Conservation (phyloP, 345 rosid genomes). For the Eucalyptus brandiana region DNA sequence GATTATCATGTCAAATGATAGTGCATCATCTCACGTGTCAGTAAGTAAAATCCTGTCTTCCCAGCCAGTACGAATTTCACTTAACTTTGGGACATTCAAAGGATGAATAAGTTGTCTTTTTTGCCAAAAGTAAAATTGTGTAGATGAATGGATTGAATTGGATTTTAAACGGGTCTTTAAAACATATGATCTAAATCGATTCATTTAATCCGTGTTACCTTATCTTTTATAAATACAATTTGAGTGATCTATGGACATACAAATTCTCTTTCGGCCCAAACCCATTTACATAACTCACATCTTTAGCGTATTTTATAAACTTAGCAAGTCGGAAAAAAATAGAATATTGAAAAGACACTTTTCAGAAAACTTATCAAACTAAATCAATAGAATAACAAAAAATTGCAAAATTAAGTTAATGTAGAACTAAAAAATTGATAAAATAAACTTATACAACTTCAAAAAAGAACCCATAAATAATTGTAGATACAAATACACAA, state of each 20-base stretch:
- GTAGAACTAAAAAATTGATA: not conserved
- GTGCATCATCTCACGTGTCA: not conserved
- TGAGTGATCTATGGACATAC: not conserved
- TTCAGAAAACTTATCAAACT: not conserved
- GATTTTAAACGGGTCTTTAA: not conserved
- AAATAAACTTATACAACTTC: not conserved
- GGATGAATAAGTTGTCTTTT: not conserved
- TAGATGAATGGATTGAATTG: fast-evolving
- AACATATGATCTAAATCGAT: not conserved
- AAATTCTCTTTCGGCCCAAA: not conserved
- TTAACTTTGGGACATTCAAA: not conserved
- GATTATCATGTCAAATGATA: not conserved
- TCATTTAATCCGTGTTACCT: not conserved
- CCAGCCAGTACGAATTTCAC: not conserved
- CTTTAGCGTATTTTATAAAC: not conserved
- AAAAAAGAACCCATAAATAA: not conserved
- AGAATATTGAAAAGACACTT: not conserved
- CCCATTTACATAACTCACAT: not conserved
- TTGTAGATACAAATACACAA: not conserved
- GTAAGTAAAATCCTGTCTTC: not conserved
- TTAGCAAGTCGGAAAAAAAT: not conserved
- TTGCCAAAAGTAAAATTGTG: not conserved
- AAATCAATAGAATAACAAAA: not conserved
- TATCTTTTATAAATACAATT: not conserved
- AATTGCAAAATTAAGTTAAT: not conserved